Conservation (phyloP, 768 basidiomycete genomes). For the Russula emetica region DNA sequence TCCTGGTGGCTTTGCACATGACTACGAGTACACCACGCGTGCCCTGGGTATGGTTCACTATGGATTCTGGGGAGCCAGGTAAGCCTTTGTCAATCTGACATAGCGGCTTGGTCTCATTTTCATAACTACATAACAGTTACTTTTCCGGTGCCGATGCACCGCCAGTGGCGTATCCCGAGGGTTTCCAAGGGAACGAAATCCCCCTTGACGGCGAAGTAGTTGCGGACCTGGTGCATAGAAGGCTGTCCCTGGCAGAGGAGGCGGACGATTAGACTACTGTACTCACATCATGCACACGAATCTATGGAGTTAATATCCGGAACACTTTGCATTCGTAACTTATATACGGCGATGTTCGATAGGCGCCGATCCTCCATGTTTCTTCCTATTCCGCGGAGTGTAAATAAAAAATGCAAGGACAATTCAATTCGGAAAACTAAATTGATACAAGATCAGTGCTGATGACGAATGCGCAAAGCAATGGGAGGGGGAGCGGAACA, state of each 20-base stretch:
- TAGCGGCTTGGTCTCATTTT: conserved; percentile 5
- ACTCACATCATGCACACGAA: not conserved
- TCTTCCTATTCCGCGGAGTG: not conserved
- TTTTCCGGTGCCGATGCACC: conserved; percentile 76
- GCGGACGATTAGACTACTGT: conserved; percentile 53
- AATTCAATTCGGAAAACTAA: conserved; percentile 3
- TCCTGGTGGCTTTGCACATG: conserved; percentile 77
- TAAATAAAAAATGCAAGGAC: not conserved
- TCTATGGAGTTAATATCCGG: conserved; percentile 3
- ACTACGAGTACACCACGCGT: conserved; percentile 79
- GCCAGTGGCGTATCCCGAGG: conserved; percentile 67
- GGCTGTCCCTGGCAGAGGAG: conserved; percentile 54
- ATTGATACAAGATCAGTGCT: not conserved
- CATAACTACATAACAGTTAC: conserved; percentile 40
- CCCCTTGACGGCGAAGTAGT: conserved; percentile 74
- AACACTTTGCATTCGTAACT: not conserved
- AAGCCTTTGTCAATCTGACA: conserved; percentile 28
- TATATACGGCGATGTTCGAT: not conserved
- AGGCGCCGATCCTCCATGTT: not conserved
- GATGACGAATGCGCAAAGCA: not conserved
- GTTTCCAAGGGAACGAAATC: conserved; percentile 85
- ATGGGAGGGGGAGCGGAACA: not conserved
- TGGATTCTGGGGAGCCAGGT: conserved; percentile 79
- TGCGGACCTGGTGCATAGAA: conserved; percentile 53
- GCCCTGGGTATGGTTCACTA: conserved; percentile 80